Conservation (phyloP, 179 eudicot species). For the Carnegiea gigantea region DNA sequence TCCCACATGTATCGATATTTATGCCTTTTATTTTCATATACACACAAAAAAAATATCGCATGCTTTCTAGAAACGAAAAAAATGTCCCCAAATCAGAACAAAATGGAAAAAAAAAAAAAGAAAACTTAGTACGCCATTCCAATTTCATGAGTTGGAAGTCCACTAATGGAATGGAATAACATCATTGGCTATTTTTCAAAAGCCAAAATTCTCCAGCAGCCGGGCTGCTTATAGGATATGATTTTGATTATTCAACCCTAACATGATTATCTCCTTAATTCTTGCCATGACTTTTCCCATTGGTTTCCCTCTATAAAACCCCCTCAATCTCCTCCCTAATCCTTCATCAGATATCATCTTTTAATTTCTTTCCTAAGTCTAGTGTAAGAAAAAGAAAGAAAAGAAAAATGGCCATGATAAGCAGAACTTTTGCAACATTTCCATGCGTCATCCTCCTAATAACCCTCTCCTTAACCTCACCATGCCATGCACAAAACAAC, state of each 20-base stretch:
- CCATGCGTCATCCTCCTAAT: background rate
- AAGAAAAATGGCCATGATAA: background rate
- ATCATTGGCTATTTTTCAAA: background rate
- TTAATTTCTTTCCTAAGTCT: background rate
- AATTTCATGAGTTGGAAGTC: background rate
- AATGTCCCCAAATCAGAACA: too few relatives aligned
- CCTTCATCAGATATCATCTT: background rate
- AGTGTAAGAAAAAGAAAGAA: background rate
- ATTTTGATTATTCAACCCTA: background rate
- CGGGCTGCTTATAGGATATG: background rate
- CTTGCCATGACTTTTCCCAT: background rate
- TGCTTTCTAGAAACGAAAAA: too few relatives aligned
- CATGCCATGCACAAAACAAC: slow-evolving; percentile 1
- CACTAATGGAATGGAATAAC: background rate
- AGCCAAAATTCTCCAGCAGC: background rate
- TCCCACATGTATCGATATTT: too few relatives aligned
- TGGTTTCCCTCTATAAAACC: background rate
- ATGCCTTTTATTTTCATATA: too few relatives aligned
- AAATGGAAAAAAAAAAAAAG: background rate
- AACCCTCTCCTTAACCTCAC: background rate
- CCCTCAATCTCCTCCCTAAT: background rate
- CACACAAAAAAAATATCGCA: too few relatives aligned
- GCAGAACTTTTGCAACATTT: background rate
- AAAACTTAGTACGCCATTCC: too few relatives aligned
- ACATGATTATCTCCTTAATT: background rate